Evolutionary conservation across 2,329 filamentous ascomycete species (phyloP).

Genomic region (Penicillium sp.): DNA sequence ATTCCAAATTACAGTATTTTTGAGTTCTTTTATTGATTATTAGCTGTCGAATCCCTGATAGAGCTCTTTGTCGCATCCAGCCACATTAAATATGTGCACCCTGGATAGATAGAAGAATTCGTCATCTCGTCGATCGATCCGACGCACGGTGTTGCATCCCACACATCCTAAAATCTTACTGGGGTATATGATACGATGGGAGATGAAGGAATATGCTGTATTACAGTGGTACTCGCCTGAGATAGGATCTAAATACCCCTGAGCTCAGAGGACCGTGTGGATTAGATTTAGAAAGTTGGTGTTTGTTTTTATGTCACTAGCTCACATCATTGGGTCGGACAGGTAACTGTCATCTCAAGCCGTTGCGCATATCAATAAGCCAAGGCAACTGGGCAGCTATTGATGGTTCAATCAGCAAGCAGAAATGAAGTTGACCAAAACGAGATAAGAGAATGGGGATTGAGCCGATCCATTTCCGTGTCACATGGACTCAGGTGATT

Average conservation of each 20-base stretch:
- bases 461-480: not conserved
- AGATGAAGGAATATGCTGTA: not conserved
- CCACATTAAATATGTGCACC: not conserved
- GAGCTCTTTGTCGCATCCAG: not conserved
- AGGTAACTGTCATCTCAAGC: slow-evolving; percentile 11
- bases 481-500: slow-evolving; percentile 9
- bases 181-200: not conserved
- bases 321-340: slow-evolving; percentile 11
- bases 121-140: not conserved
- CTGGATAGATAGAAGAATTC: not conserved
- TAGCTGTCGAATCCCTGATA: not conserved
- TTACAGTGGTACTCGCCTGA: not conserved
- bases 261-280: not conserved
- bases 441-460: not conserved
- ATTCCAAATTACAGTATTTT: not conserved
- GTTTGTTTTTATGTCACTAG: slow-evolving; percentile 7
- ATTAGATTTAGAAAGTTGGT: slow-evolving; percentile 6
- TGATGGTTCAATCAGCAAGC: not conserved
- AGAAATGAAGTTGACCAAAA: not conserved
- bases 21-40: not conserved
- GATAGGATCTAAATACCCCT: slow-evolving; percentile 1
- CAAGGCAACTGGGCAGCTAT: not conserved
- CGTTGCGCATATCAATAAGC: not conserved
- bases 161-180: not conserved
- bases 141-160: not conserved